phyloP scores from a whole-genome alignment of 2,329 filamentous ascomycete genomes.

The Penicillium frequentans region DNA sequence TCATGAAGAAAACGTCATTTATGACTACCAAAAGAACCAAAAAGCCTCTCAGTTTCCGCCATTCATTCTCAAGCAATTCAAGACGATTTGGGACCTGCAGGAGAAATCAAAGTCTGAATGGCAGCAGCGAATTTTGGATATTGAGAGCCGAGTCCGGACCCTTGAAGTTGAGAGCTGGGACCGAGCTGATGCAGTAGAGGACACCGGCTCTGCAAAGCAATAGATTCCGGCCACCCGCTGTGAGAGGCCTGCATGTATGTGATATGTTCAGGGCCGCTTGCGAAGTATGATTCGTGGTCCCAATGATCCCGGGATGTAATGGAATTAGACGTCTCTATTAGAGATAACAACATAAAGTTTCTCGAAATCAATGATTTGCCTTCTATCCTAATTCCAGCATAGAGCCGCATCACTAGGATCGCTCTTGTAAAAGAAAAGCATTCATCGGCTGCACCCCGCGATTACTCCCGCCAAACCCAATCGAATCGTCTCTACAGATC shows the following conservation, averaged over 20 bases:
- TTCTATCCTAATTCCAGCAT: not conserved
- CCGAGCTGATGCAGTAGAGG: constrained; percentile 68
- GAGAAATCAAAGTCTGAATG: constrained; percentile 58
- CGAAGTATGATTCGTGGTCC: not conserved
- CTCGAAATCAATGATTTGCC: not conserved
- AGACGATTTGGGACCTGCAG: constrained; percentile 61
- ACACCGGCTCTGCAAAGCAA: constrained; percentile 53
- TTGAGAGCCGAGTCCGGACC: constrained; percentile 58
- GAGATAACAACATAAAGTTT: not conserved
- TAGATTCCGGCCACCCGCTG: not conserved
- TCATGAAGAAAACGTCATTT: constrained; percentile 75
- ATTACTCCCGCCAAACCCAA: constrained; percentile 5
- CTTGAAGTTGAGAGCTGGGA: constrained; percentile 78
- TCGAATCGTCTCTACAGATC: constrained; percentile 15
- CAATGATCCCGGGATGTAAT: not conserved
- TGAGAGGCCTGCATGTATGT: not conserved
- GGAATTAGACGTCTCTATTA: not conserved
- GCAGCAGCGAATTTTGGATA: constrained; percentile 52
- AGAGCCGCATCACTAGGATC: not conserved
- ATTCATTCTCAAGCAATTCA: constrained; percentile 64
- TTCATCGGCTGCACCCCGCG: not conserved
- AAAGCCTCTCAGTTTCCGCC: constrained; percentile 56
- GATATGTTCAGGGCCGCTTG: not conserved
- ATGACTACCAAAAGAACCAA: constrained; percentile 65
- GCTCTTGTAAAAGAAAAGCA: not conserved